phyloP scores from a whole-genome alignment of 352 stramenopile species.

The Phytophthora litchii region DNA sequence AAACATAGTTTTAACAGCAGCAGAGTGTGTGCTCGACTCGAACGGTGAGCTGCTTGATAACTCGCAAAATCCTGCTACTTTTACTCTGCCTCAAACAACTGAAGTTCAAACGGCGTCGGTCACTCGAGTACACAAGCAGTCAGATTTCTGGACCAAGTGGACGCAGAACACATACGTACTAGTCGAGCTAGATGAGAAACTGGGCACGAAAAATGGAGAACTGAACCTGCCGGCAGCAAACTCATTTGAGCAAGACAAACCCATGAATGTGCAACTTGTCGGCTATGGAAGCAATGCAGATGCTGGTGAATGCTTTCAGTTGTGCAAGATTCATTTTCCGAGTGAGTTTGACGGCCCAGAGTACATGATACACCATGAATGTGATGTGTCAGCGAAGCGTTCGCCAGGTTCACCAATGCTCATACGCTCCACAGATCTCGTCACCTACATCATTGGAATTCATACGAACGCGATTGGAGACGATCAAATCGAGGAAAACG shows the following conservation, averaged over 20 bases:
- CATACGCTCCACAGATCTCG: constrained; percentile 53
- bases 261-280: constrained; percentile 62
- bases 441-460: constrained; percentile 73
- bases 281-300: constrained; percentile 39
- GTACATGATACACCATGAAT: constrained; percentile 68
- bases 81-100: constrained; percentile 33
- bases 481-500: constrained; percentile 6
- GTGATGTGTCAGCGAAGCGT: constrained; percentile 52
- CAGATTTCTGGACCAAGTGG: constrained; percentile 69
- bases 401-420: constrained; percentile 63
- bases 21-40: constrained; percentile 56
- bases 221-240: constrained; percentile 42
- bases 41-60: constrained; percentile 35
- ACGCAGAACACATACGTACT: constrained; percentile 67
- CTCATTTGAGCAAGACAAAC: constrained; percentile 34
- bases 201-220: constrained; percentile 41
- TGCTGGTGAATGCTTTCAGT: constrained; percentile 40
- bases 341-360: constrained; percentile 42
- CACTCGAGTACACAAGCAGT: constrained; percentile 61
- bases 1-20: constrained; percentile 56
- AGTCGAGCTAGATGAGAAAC: constrained; percentile 53
- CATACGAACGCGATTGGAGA: constrained; percentile 52
- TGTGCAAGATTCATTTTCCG: constrained; percentile 58
- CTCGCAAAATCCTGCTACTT: constrained; percentile 28
- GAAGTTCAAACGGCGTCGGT: constrained; percentile 26